Evolutionary conservation across 1,139 yeast species (phyloP), one percentile per base, ranked within the genome.

Genomic region (Debaryomycetaceae sp.): DNA sequence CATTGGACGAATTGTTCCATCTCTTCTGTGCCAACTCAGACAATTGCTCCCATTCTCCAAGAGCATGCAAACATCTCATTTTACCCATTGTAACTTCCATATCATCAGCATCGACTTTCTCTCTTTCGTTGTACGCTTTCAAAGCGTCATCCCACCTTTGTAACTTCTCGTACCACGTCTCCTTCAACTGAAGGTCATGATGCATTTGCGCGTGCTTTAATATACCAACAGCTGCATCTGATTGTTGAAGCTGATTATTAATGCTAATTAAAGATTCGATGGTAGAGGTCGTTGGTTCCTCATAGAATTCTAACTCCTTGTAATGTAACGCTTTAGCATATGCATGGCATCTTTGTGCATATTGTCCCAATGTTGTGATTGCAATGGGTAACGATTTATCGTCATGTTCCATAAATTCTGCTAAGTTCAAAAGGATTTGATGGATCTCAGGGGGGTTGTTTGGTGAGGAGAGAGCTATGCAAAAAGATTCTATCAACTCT

Each of bases 131-230:
- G 59, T 95, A 95, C 0, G 97, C 97, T 44, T 81, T 78, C 51
- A 93, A 71, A 0, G 99, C 99, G 66, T 95, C 99, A 53, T 93
- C 98, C 99, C 99, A 95, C 51, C 98, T 77, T 58, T 91, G 97
- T 39, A 95, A 71, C 62, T 91, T 93, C 62, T 93, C 99, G 58
- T 88, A 93, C 99, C 99, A 95, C 0, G 97, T 88, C 65, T 93
- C 99, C 57, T 91, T 93, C 50, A 95, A 75, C 63, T 91, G 97
- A 41, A 93, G 72, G 53, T 89, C 93, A 59, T 91, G 97, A 52
- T 90, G 95, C 50, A 87, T 82, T 60, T 95, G 98, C 1, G 99
- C 98, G 63, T 91, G 96, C 57, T 90, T 91, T 56, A 95, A 73
- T 45, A 93, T 91, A 51, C 99, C 99, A 47, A 93, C 89, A 0